Evolutionary conservation across 2,329 filamentous ascomycete genomes (phyloP).

Genomic region (Chlorencoelia australis): DNA sequence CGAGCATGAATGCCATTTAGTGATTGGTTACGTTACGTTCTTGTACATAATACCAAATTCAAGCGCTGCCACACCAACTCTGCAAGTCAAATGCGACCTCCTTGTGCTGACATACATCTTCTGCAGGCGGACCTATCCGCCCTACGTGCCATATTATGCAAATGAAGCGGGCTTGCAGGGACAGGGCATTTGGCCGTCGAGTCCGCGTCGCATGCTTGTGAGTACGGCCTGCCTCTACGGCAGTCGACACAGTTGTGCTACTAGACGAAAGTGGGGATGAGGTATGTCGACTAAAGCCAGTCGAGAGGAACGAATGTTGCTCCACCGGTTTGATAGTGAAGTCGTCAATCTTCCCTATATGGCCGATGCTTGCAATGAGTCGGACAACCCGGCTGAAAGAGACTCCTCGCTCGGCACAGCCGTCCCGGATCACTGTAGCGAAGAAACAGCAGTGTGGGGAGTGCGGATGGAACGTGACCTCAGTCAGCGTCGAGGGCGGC

Average conservation of each 20-base stretch:
- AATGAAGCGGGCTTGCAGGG: background rate
- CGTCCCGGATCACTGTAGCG: constrained; percentile 5
- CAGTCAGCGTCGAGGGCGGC: constrained; percentile 3
- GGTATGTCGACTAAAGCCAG: constrained; percentile 11
- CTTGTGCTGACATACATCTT: constrained; percentile 2
- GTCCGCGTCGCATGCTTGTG: constrained; percentile 2
- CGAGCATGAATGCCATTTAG: background rate
- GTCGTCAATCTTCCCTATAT: constrained; percentile 9
- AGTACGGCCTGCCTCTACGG: too few relatives aligned
- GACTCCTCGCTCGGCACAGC: constrained; percentile 6
- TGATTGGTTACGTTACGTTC: background rate
- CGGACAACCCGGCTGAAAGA: constrained; percentile 8
- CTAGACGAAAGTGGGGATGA: too few relatives aligned
- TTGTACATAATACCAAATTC: constrained; percentile 1
- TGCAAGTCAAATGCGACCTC: constrained; percentile 1
- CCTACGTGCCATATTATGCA: constrained; percentile 1
- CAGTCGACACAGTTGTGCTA: too few relatives aligned
- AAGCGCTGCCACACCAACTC: background rate
- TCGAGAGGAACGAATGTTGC: constrained; percentile 7
- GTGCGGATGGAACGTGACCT: constrained; percentile 11
- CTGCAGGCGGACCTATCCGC: background rate
- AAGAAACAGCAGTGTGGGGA: constrained; percentile 10
- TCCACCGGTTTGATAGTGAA: constrained; percentile 8
- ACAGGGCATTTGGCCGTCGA: background rate
- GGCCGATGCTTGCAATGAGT: constrained; percentile 10